Evolutionary conservation across 495 filamentous ascomycete species (phyloP), one percentile per base, ranked within the genome.

Genomic region (Lasiosphaeriaceae sp.): DNA sequence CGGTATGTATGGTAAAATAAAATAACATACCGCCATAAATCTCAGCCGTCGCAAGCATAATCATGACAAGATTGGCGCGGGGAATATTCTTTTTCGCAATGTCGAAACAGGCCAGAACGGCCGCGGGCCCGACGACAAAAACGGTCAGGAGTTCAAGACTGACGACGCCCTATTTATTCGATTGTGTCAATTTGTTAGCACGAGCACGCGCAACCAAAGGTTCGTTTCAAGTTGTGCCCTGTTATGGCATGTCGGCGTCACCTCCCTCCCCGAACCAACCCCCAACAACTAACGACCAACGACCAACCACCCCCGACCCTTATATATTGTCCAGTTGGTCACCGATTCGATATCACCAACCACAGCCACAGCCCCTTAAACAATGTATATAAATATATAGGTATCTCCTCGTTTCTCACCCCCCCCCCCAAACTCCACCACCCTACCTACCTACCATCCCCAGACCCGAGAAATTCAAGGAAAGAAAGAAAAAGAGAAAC

Each of bases 111-210:
- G 90, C 80, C 64, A 83, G 86, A 26, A 82, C 62, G 9, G 90
- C 89, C 47, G 91, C 72, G 46, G 88, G 87, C 0, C 88, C 91
- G 8, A 82, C 92, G 16, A 87, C 71, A 50, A 90, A 74, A 1
- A 96, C 93, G 1, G 93, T 97, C 62, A 97, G 70, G 5, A 96
- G 63, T 75, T 97, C 93, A 57, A 97, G 71, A 47, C 83, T 87
- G 35, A 97, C 79, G 48, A 96, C 86, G 11, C 82, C 83, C 76
- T 78, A 29, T 55, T 16, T 37, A 37, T n/a, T n/a, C n/a, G n/a
- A n/a, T n/a, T n/a, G n/a, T n/a, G n/a, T n/a, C n/a, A n/a, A n/a
- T n/a, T n/a, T n/a, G n/a, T n/a, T n/a, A n/a, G n/a, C n/a, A n/a
- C n/a, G n/a, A n/a, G n/a, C n/a, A n/a, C n/a, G n/a, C 21, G 9